These are phyloP conservation scores for Metschnikowia noctiluminum DNA, from an alignment of 805 yeast species.

Conservation along the genomic window DNA sequence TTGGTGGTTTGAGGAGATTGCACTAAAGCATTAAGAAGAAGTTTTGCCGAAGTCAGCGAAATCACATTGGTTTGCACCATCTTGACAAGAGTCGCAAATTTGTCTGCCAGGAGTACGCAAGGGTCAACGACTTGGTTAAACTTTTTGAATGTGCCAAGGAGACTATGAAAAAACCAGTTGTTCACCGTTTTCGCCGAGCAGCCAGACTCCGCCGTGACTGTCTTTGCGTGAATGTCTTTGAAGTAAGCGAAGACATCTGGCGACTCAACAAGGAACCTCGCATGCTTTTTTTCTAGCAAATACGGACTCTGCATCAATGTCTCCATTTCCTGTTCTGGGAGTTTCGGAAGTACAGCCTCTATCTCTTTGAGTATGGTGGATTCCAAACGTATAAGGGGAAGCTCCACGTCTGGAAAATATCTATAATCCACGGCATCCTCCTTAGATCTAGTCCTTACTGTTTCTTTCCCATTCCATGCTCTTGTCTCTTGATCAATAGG, in stretches of 20 bases:
- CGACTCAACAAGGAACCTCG: constrained; percentile 59
- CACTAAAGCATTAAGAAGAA: constrained; percentile 60
- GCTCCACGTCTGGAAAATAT: constrained; percentile 92
- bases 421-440: constrained; percentile 85
- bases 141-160: constrained; percentile 65
- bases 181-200: constrained; percentile 43
- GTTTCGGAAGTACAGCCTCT: constrained; percentile 43
- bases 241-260: constrained; percentile 52
- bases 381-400: constrained; percentile 56
- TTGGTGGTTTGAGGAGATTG: constrained; percentile 39
- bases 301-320: constrained; percentile 49
- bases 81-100: constrained; percentile 53
- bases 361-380: constrained; percentile 42
- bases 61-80: constrained; percentile 46
- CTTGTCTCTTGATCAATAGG: constrained; percentile 62
- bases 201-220: constrained; percentile 18
- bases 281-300: constrained; percentile 65
- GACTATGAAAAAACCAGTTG: constrained; percentile 82
- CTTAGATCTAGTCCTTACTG: constrained; percentile 67
- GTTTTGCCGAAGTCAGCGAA: constrained; percentile 66
- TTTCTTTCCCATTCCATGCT: constrained; percentile 83
- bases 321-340: constrained; percentile 59
- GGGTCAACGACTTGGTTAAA: constrained; percentile 36
- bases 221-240: constrained; percentile 33
- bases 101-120: constrained; percentile 30